Conservation (phyloP, 23 red algal genomes). For the Pyropia haitanensis region DNA sequence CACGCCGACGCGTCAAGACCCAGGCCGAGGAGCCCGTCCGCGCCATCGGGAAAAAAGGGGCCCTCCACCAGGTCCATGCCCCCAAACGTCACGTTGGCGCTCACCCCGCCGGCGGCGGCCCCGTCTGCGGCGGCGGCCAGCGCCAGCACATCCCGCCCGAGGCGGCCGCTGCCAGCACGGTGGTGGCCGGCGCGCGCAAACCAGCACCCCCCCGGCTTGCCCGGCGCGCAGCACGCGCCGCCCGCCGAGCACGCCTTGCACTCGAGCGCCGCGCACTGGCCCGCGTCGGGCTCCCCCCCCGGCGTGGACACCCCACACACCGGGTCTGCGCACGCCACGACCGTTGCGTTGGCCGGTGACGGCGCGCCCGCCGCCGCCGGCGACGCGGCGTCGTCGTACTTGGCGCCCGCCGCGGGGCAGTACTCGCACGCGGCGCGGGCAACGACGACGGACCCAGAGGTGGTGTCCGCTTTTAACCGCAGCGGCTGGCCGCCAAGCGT, state of each 20-base stretch:
- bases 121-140: neutral
- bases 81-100: constrained; percentile 16
- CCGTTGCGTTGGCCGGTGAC: too few species aligned
- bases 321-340: constrained; percentile 19
- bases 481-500: constrained; percentile 38
- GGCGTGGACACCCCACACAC: neutral
- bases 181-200: neutral
- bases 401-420: constrained; percentile 31
- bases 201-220: neutral
- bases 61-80: constrained; percentile 31
- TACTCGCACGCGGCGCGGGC: constrained; percentile 26
- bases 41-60: constrained; percentile 22
- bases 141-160: too few species aligned
- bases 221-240: constrained; percentile 28
- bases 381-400: constrained; percentile 30
- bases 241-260: constrained; percentile 24
- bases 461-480: constrained; percentile 26
- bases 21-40: constrained; percentile 44
- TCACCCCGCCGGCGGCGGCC: constrained; percentile 5
- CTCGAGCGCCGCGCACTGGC: constrained; percentile 11
- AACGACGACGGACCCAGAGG: constrained; percentile 24
- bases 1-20: constrained; percentile 38
- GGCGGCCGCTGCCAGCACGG: too few species aligned
- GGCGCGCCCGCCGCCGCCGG: neutral
- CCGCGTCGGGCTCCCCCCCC: neutral